Evolutionary conservation across 2,329 filamentous ascomycete genomes (phyloP), one percentile per base, ranked within the genome.

Genomic region (Trematosphaeria pertusa): DNA sequence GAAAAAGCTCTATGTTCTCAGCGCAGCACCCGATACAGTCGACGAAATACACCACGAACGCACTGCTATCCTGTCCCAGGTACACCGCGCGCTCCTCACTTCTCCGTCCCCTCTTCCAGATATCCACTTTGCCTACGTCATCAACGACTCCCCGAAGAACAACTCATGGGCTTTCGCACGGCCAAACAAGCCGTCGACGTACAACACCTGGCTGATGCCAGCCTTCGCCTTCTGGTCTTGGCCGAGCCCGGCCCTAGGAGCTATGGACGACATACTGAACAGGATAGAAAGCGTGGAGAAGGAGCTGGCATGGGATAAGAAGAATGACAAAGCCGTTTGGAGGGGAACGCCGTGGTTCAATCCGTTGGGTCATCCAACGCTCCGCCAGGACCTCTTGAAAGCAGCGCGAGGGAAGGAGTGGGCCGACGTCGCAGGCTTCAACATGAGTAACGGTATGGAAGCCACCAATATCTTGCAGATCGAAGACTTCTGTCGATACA

Each of bases 331-430:
- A 37, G 52, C 39, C 5, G 46, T 61, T 10, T 64, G 61, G 61
- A 34, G 61, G 22, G 59, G 59, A 1, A 61, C 61, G 6, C 43
- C 43, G 7, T 61, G 55, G 55, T 61, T 61, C 45, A 62, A 60
- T 40, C 57, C 43, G 15, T 34, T 52, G 24, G 55, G 40, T n/a
- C 30, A 48, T 28, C 52, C 52, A 22, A 43, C 22, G 20, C 50
- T 64, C 8, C 53, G 61, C 18, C 44, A 56, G 22, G 54, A 57
- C 17, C 33, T 64, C 14, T 43, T 64, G 17, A 49, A 51, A 34
- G 50, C 39, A 3, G 45, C 57, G 18, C 48, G 41, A 18, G 41
- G 35, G 10, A 55, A 56, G 21, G 24, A 46, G 2, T 62, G 61
- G 61, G 57, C 59, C 11, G 54, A 62, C 34, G 52, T 64, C 8